Evolutionary conservation across 495 filamentous ascomycete genomes (phyloP), one percentile per base, ranked within the genome.

Genomic region (Lichenothelia convexa): DNA sequence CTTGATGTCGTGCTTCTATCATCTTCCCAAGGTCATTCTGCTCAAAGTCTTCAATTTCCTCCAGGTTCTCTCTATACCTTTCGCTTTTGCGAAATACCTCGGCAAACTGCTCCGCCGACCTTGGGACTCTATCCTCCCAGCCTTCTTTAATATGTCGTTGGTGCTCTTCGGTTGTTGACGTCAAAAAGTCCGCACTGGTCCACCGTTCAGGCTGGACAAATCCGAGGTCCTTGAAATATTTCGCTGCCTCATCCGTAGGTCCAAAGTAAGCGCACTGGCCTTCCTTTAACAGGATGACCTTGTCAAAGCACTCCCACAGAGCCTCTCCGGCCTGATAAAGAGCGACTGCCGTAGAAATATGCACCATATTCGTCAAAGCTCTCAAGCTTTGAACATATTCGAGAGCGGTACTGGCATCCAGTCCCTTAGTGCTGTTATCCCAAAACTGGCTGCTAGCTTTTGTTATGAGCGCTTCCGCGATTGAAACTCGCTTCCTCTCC

Each of bases 261-360:
- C 76, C 76, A 39, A 68, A 81, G 48, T 75, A 83, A 16, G 65
- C 60, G 36, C 71, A 70, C 34, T 63, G 64, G 5, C 78, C 78
- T 36, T 75, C 68, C 41, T 81, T 66, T 13, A 82, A 70, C 4
- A 82, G 54, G 11, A 80, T 50, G 0, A 80, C 72, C 42, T 81
- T 80, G 45, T 81, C 75, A 40, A 80, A 80, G 1, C 74, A 59
- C 20, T 78, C 64, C 45, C 73, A 81, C 3, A 83, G 51, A 32
- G 62, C 69, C 38, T 81, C 73, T 1, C 73, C 74, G 1, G 77
- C 77, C 51, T 83, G 78, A 42, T 83, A 83, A 3, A 83, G 58
- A 7, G 74, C 72, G 22, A 80, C 72, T 4, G 63, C 46, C 0
- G 72, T 73, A 0, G 72, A 71, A 4, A 71, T 66, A 30, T 68